A percentile compares a stretch with the other conserved stretches of the same genome.
phyloP scores from a whole-genome alignment of 106 monocot species.

The Apostasia shenzhenica region DNA sequence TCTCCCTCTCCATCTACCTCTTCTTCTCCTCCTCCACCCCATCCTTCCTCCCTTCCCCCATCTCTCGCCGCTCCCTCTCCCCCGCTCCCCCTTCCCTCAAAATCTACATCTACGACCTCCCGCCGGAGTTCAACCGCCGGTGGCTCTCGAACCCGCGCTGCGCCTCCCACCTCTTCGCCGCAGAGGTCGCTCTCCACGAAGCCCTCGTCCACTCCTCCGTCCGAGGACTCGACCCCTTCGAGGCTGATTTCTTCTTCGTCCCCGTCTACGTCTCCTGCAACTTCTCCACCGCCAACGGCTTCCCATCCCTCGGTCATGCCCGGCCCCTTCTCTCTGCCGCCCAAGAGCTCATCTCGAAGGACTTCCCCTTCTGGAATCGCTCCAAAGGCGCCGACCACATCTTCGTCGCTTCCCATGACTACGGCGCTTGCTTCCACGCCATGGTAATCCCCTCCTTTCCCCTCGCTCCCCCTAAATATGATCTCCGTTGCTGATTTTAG shows the following conservation, averaged over 20 bases:
- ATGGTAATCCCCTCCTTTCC: conserved; percentile 32
- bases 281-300: conserved; percentile 75
- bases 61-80: conserved; percentile 30
- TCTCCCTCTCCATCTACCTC: conserved; percentile 40
- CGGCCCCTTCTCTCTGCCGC: conserved; percentile 49
- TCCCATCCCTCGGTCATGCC: conserved; percentile 72
- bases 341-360: conserved; percentile 31
- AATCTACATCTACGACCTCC: conserved; percentile 88
- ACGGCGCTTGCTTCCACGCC: conserved; percentile 92
- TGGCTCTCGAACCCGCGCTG: conserved; percentile 73
- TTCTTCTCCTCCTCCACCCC: conserved; percentile 24
- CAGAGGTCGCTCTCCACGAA: conserved; percentile 87
- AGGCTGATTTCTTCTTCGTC: conserved; percentile 81
- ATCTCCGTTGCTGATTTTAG: not conserved
- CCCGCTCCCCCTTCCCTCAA: conserved; percentile 11
- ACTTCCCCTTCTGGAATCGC: conserved; percentile 76
- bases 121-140: conserved; percentile 41
- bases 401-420: conserved; percentile 94
- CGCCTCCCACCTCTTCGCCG: conserved; percentile 69
- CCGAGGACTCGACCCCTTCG: conserved; percentile 30
- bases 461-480: not conserved
- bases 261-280: conserved; percentile 98
- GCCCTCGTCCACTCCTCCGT: conserved; percentile 40
- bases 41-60: conserved; percentile 20
- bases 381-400: conserved; percentile 73